phyloP scores from a whole-genome alignment of 2,329 filamentous ascomycete species.

The Botrytis elliptica region DNA sequence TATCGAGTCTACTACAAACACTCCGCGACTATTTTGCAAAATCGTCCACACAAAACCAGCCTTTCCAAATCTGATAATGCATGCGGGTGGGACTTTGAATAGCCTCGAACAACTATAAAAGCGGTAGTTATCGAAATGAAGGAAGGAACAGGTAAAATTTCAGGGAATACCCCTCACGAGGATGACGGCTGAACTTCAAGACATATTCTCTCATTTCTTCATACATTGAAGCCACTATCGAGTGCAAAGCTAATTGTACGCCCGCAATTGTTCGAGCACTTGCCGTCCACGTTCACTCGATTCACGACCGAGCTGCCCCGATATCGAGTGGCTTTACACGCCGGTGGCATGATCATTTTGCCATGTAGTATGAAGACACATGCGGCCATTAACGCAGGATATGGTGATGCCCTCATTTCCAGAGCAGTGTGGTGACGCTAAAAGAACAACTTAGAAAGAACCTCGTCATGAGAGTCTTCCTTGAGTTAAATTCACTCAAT shows the following conservation, averaged over 20 bases:
- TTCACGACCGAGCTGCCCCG: constrained; percentile 47
- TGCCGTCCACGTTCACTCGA: constrained; percentile 43
- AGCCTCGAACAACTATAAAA: neutral
- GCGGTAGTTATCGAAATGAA: too few species aligned
- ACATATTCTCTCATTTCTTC: constrained; percentile 49
- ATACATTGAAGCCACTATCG: constrained; percentile 50
- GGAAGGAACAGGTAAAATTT: constrained; percentile 16
- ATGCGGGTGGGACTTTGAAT: neutral
- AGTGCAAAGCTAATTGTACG: constrained; percentile 47
- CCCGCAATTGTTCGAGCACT: constrained; percentile 42
- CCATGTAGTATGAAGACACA: constrained; percentile 52
- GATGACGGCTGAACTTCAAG: constrained; percentile 46
- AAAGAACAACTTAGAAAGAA: constrained; percentile 46
- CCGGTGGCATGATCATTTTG: constrained; percentile 49
- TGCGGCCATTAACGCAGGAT: constrained; percentile 44
- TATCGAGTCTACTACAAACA: neutral
- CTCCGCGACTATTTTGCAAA: neutral
- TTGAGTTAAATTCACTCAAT: constrained; percentile 48
- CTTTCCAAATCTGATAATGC: neutral
- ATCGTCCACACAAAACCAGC: neutral
- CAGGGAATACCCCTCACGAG: constrained; percentile 46
- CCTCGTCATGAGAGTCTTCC: constrained; percentile 46
- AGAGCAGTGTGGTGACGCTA: constrained; percentile 47
- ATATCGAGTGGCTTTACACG: constrained; percentile 46
- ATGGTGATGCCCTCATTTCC: constrained; percentile 47